Percentiles rank a stretch among this genome's conserved stretches.
Conservation (phyloP, 2,329 filamentous ascomycete genomes). For the Arthrocladium fulminans region DNA sequence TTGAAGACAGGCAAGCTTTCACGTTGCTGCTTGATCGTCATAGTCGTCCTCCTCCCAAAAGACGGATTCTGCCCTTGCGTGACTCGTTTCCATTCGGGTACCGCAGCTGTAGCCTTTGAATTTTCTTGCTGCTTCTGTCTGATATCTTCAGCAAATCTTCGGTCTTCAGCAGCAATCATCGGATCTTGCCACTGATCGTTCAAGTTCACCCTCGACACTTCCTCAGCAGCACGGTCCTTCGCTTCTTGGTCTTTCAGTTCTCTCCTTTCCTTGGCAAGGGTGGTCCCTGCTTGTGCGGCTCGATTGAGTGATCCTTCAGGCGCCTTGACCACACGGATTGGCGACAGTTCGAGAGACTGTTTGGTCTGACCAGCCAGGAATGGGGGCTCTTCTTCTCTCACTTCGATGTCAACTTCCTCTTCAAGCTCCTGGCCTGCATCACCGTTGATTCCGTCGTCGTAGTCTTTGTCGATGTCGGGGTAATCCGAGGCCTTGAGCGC, state of each 20-base stretch:
- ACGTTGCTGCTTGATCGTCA: constrained; percentile 92
- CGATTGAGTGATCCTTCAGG: constrained; percentile 97
- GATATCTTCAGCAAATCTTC: constrained; percentile 82
- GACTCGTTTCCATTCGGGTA: constrained; percentile 89
- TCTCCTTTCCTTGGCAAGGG: constrained; percentile 78
- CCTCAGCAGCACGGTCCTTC: constrained; percentile 66
- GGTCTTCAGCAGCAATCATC: constrained; percentile 76
- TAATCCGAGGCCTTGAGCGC: constrained; percentile 89
- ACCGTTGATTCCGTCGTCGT: constrained; percentile 75
- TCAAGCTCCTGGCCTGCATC: constrained; percentile 68
- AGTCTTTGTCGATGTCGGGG: constrained; percentile 89
- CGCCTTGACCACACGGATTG: constrained; percentile 92
- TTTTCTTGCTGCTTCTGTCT: constrained; percentile 54
- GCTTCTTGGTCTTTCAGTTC: constrained; percentile 83
- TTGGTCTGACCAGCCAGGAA: constrained; percentile 95
- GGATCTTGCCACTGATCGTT: constrained; percentile 93
- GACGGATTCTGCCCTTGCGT: constrained; percentile 71
- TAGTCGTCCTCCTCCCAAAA: constrained; percentile 73
- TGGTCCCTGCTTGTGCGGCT: constrained; percentile 86
- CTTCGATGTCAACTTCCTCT: constrained; percentile 94
- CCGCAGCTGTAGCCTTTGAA: constrained; percentile 52
- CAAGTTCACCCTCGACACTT: constrained; percentile 69
- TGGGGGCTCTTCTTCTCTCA: constrained; percentile 89
- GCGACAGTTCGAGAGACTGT: constrained; percentile 86
- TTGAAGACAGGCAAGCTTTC: constrained; percentile 81